Evolutionary conservation across 495 filamentous ascomycete genomes (phyloP).

Genomic region (Xylaria acuta): DNA sequence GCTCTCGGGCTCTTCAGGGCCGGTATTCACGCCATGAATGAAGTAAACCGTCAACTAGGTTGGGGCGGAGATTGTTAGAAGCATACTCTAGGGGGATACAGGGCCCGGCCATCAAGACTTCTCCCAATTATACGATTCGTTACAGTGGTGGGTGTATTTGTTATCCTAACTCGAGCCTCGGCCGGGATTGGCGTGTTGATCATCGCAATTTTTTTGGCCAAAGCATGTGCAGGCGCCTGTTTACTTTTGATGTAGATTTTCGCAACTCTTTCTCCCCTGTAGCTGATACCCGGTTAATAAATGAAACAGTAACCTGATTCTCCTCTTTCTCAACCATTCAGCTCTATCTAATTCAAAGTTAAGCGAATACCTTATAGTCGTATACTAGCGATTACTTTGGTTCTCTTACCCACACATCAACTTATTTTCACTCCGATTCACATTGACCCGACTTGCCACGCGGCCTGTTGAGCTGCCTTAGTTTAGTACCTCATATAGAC

Average conservation of each 20-base stretch:
- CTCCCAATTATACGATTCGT: neutral
- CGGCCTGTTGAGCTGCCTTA: neutral
- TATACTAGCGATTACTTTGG: neutral
- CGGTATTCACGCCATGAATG: slow-evolving; percentile 50
- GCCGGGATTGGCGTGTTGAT: slow-evolving; percentile 10
- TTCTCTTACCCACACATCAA: neutral
- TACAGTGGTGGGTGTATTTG: neutral
- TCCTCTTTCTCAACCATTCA: neutral
- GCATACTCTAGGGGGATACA: neutral
- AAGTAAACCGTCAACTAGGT: slow-evolving; percentile 53
- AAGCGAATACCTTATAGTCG: neutral
- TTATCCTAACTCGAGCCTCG: slow-evolving; percentile 2
- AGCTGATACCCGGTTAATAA: neutral
- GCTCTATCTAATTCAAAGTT: neutral
- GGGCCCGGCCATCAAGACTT: neutral
- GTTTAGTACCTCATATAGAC: too few species aligned
- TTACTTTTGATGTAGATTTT: slow-evolving; percentile 6
- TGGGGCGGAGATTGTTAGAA: slow-evolving; percentile 49
- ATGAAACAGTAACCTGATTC: neutral
- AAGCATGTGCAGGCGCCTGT: neutral
- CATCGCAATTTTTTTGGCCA: neutral
- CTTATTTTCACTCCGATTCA: neutral
- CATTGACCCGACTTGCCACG: too few species aligned
- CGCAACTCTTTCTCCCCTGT: neutral
- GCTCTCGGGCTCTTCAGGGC: slow-evolving; percentile 43